phyloP scores from a whole-genome alignment of 805 yeast genomes.

The Pichia deserticola region DNA sequence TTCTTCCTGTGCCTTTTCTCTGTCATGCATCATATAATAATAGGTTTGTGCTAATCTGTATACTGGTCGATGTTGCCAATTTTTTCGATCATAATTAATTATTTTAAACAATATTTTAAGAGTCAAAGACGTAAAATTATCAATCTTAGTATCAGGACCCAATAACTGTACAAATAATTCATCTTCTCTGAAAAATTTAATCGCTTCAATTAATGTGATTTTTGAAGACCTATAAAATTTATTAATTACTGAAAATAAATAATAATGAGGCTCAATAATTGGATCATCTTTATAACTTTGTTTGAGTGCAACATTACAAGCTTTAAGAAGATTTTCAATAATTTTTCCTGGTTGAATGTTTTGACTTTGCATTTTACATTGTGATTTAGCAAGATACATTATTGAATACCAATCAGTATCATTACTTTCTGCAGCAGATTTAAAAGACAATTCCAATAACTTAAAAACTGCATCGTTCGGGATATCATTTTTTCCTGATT shows the following conservation, averaged over 20 bases:
- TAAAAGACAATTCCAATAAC: constrained; percentile 36
- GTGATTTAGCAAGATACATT: constrained; percentile 52
- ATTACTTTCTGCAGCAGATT: constrained; percentile 38
- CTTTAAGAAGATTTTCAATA: constrained; percentile 34
- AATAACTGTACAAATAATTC: constrained; percentile 17
- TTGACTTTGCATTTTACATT: constrained; percentile 38
- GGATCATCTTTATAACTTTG: constrained; percentile 41
- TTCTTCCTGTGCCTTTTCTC: constrained; percentile 51
- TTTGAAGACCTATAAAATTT: constrained; percentile 41
- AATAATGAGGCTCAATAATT: constrained; percentile 74
- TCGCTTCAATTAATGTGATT: constrained; percentile 33
- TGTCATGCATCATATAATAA: constrained; percentile 46
- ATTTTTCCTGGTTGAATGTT: constrained; percentile 20
- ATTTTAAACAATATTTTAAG: constrained; percentile 42
- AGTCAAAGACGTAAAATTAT: constrained; percentile 20
- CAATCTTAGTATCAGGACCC: background rate
- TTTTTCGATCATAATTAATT: constrained; percentile 59
- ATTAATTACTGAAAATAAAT: constrained; percentile 46
- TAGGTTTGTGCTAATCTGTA: constrained; percentile 61
- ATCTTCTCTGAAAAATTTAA: constrained; percentile 34
- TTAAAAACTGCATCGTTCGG: constrained; percentile 16
- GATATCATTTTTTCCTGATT: constrained; percentile 3
- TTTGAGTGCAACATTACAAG: constrained; percentile 37
- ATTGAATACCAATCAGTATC: constrained; percentile 53
- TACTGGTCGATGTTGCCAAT: constrained; percentile 87